Evolutionary conservation across 768 basidiomycete genomes (phyloP).

Genomic region (Neoboletus brunneissimus): DNA sequence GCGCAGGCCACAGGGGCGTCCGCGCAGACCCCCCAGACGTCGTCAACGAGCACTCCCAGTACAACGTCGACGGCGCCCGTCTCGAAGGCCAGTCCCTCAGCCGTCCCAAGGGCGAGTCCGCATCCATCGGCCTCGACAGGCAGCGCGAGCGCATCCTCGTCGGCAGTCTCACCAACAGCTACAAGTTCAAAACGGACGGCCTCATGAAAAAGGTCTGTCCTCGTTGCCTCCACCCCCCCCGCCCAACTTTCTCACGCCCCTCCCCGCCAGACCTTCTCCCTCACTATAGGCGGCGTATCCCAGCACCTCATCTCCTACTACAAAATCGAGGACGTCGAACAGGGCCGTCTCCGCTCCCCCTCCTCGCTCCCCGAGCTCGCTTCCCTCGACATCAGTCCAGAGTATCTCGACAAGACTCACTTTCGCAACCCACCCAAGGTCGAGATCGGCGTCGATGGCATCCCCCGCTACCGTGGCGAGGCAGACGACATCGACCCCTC

Average conservation of each 20-base stretch:
- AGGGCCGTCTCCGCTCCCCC: slow-evolving; percentile 83
- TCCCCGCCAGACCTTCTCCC: too few species aligned
- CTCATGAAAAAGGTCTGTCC: too few species aligned
- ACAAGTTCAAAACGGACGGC: too few species aligned
- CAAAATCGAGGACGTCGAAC: slow-evolving; percentile 85
- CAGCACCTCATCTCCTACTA: slow-evolving; percentile 97
- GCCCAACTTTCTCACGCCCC: too few species aligned
- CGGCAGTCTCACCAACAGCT: too few species aligned
- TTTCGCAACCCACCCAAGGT: slow-evolving; percentile 90
- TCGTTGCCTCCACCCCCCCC: too few species aligned
- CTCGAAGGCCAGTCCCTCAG: slow-evolving; percentile 47
- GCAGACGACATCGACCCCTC: slow-evolving; percentile 66
- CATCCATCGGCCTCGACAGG: too few species aligned
- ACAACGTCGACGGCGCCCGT: slow-evolving; percentile 33
- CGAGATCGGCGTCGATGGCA: slow-evolving; percentile 79
- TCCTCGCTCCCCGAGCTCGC: slow-evolving; percentile 87
- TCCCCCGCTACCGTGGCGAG: slow-evolving; percentile 79
- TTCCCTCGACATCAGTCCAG: slow-evolving; percentile 79
- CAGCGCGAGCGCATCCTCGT: too few species aligned
- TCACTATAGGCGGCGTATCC: slow-evolving; percentile 78
- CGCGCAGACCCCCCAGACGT: slow-evolving; percentile 43
- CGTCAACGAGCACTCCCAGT: slow-evolving; percentile 38
- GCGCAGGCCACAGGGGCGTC: slow-evolving; percentile 56
- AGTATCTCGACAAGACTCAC: slow-evolving; percentile 86
- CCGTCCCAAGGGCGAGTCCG: too few species aligned